Evolutionary conservation across 106 monocot species (phyloP).

Genomic region (Chionographis japonica): DNA sequence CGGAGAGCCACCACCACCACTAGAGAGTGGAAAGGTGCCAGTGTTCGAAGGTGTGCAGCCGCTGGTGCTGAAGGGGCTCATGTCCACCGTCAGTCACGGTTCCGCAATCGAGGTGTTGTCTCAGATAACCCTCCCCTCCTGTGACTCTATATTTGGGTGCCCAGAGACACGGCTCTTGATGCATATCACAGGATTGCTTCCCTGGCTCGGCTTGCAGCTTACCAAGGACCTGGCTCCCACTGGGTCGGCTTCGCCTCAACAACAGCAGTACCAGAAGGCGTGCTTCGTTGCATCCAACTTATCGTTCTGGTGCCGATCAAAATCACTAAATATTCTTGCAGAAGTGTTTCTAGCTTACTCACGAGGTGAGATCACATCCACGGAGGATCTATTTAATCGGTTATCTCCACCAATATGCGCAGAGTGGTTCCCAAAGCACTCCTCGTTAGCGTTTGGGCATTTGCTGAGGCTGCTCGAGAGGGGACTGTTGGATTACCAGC

Average conservation of each 20-base stretch:
- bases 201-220: constrained; percentile 89
- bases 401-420: constrained; percentile 64
- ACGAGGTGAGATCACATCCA: constrained; percentile 52
- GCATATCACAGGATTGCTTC: constrained; percentile 89
- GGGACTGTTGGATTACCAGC: constrained; percentile 80
- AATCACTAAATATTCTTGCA: constrained; percentile 53
- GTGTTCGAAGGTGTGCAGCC: constrained; percentile 93
- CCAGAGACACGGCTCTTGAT: constrained; percentile 85
- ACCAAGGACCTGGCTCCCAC: constrained; percentile 20
- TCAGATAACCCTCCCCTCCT: constrained; percentile 68
- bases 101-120: constrained; percentile 86
- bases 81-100: constrained; percentile 78
- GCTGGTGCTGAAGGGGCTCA: constrained; percentile 90
- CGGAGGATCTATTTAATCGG: constrained; percentile 63
- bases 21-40: constrained; percentile 73
- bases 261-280: constrained; percentile 73
- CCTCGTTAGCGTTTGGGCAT: constrained; percentile 84
- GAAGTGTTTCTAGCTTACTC: constrained; percentile 67
- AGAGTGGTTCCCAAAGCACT: constrained; percentile 96
- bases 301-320: constrained; percentile 76
- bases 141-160: constrained; percentile 90
- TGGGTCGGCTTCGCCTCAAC: constrained; percentile 31
- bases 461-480: constrained; percentile 87
- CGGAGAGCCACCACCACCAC: constrained; percentile 22
- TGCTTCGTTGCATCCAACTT: constrained; percentile 80